A percentile compares a stretch with the other conserved stretches of the same genome.
Conservation (phyloP, 1,284 basidiomycete genomes). For the Microbotryum saponariae region DNA sequence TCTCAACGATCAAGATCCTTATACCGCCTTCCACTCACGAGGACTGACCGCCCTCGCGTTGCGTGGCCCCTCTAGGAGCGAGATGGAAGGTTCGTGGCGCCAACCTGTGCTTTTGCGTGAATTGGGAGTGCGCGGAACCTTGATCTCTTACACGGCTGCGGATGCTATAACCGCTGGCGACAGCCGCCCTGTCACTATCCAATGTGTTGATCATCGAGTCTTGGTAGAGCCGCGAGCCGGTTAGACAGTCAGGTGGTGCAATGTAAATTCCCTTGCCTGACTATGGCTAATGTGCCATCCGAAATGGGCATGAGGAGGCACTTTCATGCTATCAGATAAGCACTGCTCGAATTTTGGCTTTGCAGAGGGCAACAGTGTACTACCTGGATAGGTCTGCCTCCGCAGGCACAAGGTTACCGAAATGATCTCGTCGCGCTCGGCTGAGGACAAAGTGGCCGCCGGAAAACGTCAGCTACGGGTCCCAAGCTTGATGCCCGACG, state of each 20-base stretch:
- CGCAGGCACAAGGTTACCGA: constrained; percentile 29
- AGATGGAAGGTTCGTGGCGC: constrained; percentile 12
- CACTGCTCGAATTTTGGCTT: too few species aligned
- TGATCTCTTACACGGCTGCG: too few species aligned
- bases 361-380: too few species aligned
- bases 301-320: too few species aligned
- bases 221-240: too few species aligned
- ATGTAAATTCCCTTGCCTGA: too few species aligned
- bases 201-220: too few species aligned
- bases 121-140: constrained; percentile 18
- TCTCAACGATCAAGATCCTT: constrained; percentile 6
- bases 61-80: constrained; percentile 3
- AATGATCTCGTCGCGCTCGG: constrained; percentile 26
- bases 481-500: background rate
- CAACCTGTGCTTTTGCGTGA: constrained; percentile 21
- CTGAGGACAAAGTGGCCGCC: constrained; percentile 1
- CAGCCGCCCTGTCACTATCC: too few species aligned
- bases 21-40: constrained; percentile 6
- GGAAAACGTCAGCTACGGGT: background rate
- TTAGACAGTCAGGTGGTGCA: too few species aligned
- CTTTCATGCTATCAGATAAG: too few species aligned
- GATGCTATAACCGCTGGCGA: too few species aligned
- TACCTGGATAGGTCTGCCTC: constrained; percentile 24
- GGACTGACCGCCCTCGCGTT: constrained; percentile 18
- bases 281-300: too few species aligned